Evolutionary conservation across 2,329 filamentous ascomycete species (phyloP).

Genomic region (Cladosporium oxysporum): DNA sequence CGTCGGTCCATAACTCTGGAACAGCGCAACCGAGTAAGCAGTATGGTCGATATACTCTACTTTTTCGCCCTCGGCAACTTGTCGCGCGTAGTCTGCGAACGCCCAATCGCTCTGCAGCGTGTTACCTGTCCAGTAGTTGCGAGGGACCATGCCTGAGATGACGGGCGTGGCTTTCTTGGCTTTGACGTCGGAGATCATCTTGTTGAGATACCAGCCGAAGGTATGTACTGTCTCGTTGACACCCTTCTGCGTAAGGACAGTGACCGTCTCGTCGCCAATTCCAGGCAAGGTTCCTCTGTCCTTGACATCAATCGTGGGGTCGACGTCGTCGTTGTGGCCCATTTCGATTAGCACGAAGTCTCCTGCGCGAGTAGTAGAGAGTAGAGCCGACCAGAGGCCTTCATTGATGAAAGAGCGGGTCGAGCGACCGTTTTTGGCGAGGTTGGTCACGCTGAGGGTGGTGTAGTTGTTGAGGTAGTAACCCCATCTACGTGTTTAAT

Average conservation of each 20-base stretch:
- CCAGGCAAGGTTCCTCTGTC: slow-evolving; percentile 32
- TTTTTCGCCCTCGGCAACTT: slow-evolving; percentile 23
- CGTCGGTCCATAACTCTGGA: slow-evolving; percentile 28
- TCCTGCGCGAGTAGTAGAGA: slow-evolving; percentile 22
- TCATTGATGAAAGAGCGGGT: slow-evolving; percentile 29
- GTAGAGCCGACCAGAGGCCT: slow-evolving; percentile 26
- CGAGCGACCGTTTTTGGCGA: slow-evolving; percentile 25
- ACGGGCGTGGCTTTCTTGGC: slow-evolving; percentile 27
- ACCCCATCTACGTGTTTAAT: neutral
- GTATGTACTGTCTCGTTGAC: slow-evolving; percentile 26
- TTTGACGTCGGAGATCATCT: slow-evolving; percentile 34
- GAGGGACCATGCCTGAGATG: slow-evolving; percentile 30
- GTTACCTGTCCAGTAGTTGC: slow-evolving; percentile 8
- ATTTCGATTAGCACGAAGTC: slow-evolving; percentile 33
- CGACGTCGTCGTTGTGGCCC: slow-evolving; percentile 34
- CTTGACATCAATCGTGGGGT: slow-evolving; percentile 25
- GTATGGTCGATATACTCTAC: slow-evolving; percentile 34
- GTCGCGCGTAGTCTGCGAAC: slow-evolving; percentile 30
- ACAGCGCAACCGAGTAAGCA: slow-evolving; percentile 28
- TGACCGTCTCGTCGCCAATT: slow-evolving; percentile 27
- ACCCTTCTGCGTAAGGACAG: slow-evolving; percentile 24
- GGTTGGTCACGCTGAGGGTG: slow-evolving; percentile 21
- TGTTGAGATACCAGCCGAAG: slow-evolving; percentile 33
- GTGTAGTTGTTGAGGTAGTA: slow-evolving; percentile 10
- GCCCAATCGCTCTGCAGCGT: slow-evolving; percentile 10